phyloP scores from a whole-genome alignment of 2,329 filamentous ascomycete species.

The Leptographium procerum region DNA sequence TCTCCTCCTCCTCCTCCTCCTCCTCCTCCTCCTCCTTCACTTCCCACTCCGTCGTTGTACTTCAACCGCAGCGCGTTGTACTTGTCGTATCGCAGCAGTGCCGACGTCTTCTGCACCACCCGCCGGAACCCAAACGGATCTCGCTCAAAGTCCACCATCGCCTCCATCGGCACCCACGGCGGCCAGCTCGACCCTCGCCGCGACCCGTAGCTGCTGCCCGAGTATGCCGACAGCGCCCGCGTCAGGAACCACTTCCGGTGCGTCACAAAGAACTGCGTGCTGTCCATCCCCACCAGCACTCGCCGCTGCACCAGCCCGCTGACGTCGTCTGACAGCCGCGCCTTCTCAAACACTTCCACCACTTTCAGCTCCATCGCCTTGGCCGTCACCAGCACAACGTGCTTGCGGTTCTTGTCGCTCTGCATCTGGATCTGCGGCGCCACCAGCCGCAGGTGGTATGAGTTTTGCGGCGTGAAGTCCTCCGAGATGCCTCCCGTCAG shows the following conservation, averaged over 20 bases:
- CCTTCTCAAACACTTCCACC: conserved; percentile 95
- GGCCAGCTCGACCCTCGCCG: conserved; percentile 82
- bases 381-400: conserved; percentile 90
- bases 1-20: background rate
- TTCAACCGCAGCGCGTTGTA: conserved; percentile 96
- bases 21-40: conserved; percentile 39
- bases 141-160: conserved; percentile 92
- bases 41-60: conserved; percentile 91
- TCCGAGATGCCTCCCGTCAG: conserved; percentile 67
- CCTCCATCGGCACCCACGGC: conserved; percentile 95
- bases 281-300: conserved; percentile 92
- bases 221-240: conserved; percentile 82
- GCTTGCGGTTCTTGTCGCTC: conserved; percentile 94
- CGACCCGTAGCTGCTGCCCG: conserved; percentile 84
- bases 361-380: conserved; percentile 99
- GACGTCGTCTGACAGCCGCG: conserved; percentile 80
- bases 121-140: conserved; percentile 97
- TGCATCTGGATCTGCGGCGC: conserved; percentile 96
- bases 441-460: conserved; percentile 88
- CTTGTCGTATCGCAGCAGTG: conserved; percentile 89
- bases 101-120: conserved; percentile 93
- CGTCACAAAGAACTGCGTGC: conserved; percentile 94
- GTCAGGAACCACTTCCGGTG: conserved; percentile 83
- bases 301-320: conserved; percentile 90
- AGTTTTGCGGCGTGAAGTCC: conserved; percentile 84